A percentile compares a stretch with the other conserved stretches of the same genome.
These are phyloP conservation scores for Daldinia vernicosa DNA, from an alignment of 495 filamentous ascomycete species.

Conservation along the genomic window DNA sequence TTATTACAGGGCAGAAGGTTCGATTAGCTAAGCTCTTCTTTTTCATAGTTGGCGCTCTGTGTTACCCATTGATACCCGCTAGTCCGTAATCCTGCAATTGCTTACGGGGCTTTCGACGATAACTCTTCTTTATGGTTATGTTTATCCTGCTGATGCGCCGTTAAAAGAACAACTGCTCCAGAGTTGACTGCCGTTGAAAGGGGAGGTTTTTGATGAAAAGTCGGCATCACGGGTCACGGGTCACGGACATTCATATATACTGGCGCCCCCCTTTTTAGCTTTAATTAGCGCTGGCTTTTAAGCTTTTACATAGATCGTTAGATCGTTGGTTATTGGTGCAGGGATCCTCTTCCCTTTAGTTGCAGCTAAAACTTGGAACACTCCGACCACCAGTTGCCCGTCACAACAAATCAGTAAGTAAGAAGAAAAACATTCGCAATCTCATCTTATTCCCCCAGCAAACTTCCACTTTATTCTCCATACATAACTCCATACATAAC, in stretches of 20 bases:
- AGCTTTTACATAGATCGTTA: slow-evolving; percentile 29
- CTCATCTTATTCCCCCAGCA: slow-evolving; percentile 16
- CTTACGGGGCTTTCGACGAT: slow-evolving; percentile 27
- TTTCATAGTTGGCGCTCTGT: slow-evolving; percentile 29
- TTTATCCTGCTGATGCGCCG: slow-evolving; percentile 28
- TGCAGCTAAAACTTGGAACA: slow-evolving; percentile 25
- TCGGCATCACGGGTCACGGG: slow-evolving; percentile 13
- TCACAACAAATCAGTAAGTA: slow-evolving; percentile 42
- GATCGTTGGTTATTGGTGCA: slow-evolving; percentile 17
- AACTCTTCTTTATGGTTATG: slow-evolving; percentile 21
- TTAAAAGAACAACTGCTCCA: slow-evolving; percentile 4
- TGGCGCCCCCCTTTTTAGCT: slow-evolving; percentile 15
- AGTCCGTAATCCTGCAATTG: slow-evolving; percentile 20
- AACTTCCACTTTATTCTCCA: not conserved
- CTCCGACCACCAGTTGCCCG: slow-evolving; percentile 26
- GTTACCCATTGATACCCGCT: slow-evolving; percentile 42
- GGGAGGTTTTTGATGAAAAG: slow-evolving; percentile 9
- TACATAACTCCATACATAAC: slow-evolving; percentile 17
- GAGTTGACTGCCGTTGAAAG: not conserved
- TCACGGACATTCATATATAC: slow-evolving; percentile 12
- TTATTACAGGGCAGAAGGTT: slow-evolving; percentile 8
- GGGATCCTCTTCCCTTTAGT: slow-evolving; percentile 33
- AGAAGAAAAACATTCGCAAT: slow-evolving; percentile 25
- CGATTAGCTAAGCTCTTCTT: slow-evolving; percentile 30
- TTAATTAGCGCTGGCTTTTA: slow-evolving; percentile 34